These are phyloP conservation scores for Straminergon stramineum DNA, from an alignment of 225 moss, liverwort and hornwort species.

Conservation along the genomic window DNA sequence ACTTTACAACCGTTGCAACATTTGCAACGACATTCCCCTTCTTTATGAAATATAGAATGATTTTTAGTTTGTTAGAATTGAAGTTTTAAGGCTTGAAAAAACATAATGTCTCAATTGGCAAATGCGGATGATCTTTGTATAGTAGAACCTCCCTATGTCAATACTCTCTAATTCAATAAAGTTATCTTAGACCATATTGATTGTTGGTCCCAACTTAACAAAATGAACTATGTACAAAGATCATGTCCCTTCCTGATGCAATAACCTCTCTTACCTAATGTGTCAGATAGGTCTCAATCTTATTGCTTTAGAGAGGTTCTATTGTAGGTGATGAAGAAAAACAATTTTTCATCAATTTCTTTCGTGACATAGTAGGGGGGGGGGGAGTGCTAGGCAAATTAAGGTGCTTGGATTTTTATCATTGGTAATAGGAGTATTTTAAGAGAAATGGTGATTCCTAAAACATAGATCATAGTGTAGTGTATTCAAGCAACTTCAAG, in stretches of 20 bases:
- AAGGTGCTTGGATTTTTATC: rapidly evolving
- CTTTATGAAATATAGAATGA: background rate
- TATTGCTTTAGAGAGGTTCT: too few species aligned
- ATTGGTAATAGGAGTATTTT: background rate
- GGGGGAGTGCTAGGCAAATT: background rate
- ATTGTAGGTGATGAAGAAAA: background rate
- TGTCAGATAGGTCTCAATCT: too few species aligned
- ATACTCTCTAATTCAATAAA: too few species aligned
- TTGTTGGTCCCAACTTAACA: too few species aligned
- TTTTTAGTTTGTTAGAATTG: background rate
- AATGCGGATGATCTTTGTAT: background rate
- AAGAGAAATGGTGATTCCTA: background rate
- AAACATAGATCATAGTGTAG: background rate
- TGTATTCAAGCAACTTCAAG: background rate
- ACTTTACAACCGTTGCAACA: background rate
- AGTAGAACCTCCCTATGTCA: too few species aligned
- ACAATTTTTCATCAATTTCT: background rate
- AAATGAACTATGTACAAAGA: too few species aligned
- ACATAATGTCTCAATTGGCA: background rate
- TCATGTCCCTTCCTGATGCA: too few species aligned
- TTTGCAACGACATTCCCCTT: too few species aligned
- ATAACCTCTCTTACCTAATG: too few species aligned
- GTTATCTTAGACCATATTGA: too few species aligned
- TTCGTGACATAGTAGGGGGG: background rate
- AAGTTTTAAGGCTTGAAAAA: background rate